These are phyloP conservation scores for Ganoderma lingzhi DNA, from an alignment of 1,284 basidiomycete species.

Conservation along the genomic window DNA sequence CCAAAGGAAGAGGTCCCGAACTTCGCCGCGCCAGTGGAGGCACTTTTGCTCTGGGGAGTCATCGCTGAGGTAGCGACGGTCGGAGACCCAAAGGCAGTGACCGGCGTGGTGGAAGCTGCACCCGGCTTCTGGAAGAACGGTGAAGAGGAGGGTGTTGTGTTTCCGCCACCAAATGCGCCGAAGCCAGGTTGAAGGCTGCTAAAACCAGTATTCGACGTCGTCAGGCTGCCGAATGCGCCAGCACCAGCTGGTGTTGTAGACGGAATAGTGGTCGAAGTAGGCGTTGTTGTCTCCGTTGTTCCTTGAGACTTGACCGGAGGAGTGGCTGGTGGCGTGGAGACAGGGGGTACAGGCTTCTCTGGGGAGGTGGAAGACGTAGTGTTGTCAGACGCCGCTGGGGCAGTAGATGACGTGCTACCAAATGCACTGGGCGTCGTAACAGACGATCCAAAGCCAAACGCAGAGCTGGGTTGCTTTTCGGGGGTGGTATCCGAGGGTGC, in stretches of 20 bases:
- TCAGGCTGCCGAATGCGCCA: conserved; percentile 38
- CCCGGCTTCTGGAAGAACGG: conserved; percentile 61
- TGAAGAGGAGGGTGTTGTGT: conserved; percentile 48
- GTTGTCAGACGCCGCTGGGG: not conserved
- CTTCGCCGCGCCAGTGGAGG: conserved; percentile 19
- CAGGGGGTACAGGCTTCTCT: conserved; percentile 21
- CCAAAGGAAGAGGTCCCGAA: conserved; percentile 32
- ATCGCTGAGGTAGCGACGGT: conserved; percentile 31
- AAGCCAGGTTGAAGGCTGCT: conserved; percentile 50
- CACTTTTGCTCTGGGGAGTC: conserved; percentile 17
- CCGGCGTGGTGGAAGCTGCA: conserved; percentile 24
- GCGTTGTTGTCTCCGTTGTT: conserved; percentile 5
- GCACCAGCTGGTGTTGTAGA: conserved; percentile 20
- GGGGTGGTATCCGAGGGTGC: conserved; percentile 14
- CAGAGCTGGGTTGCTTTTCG: conserved; percentile 25
- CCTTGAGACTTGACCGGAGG: conserved; percentile 19
- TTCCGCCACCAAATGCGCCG: conserved; percentile 46
- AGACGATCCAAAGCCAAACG: conserved; percentile 8
- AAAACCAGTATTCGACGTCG: conserved; percentile 46
- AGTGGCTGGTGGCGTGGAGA: conserved; percentile 21
- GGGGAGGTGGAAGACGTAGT: conserved; percentile 19
- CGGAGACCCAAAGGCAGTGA: conserved; percentile 24
- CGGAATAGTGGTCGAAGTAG: conserved; percentile 16
- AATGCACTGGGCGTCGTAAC: conserved; percentile 7
- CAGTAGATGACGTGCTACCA: not conserved